Conservation (phyloP, 2,329 filamentous ascomycete genomes). For the Uncinocarpus reesii region DNA sequence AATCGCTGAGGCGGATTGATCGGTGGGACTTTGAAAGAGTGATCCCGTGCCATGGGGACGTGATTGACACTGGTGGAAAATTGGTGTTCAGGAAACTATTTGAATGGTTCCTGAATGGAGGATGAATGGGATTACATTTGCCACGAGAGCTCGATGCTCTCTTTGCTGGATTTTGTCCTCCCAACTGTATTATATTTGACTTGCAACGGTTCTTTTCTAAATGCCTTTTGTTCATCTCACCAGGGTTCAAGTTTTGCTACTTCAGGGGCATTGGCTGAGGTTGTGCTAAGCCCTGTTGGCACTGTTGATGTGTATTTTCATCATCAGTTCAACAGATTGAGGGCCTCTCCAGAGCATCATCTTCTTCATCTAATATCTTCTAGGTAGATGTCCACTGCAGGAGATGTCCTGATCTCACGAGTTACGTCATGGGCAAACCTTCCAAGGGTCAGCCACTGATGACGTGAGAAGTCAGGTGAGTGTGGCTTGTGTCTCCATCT, state of each 20-base stretch:
- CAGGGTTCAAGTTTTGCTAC: neutral
- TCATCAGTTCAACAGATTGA: too few species aligned
- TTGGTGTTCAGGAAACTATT: constrained; percentile 66
- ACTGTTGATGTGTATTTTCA: too few species aligned
- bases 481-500: neutral
- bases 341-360: too few species aligned
- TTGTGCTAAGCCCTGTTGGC: too few species aligned
- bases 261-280: too few species aligned
- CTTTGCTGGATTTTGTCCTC: too few species aligned
- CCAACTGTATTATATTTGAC: too few species aligned
- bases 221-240: neutral
- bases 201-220: too few species aligned
- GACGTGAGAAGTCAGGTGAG: neutral
- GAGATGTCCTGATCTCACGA: too few species aligned
- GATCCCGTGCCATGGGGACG: constrained; percentile 89
- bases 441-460: constrained; percentile 1
- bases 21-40: constrained; percentile 76
- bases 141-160: too few species aligned
- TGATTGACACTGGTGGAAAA: constrained; percentile 66
- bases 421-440: neutral
- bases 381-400: too few species aligned
- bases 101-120: constrained; percentile 58
- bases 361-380: too few species aligned
- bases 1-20: constrained; percentile 58
- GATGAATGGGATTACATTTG: neutral